phyloP scores from a whole-genome alignment of 2,329 filamentous ascomycete species.

The Hymenoscyphus infarciens region DNA sequence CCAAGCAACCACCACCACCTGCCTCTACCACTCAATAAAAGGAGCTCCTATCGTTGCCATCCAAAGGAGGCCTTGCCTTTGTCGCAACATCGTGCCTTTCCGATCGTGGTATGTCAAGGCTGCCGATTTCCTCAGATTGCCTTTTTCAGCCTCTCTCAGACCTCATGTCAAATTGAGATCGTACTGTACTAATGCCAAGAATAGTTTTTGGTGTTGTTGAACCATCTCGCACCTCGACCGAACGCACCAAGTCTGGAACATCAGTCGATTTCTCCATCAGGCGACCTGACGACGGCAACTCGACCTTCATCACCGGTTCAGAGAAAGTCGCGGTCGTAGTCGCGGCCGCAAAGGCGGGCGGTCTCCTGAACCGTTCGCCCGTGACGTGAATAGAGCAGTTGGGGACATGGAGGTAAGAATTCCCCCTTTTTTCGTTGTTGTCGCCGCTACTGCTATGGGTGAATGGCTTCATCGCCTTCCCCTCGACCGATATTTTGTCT shows the following conservation, averaged over 20 bases:
- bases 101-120: too few relatives aligned
- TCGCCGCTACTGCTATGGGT: not conserved
- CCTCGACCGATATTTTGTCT: not conserved
- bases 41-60: too few relatives aligned
- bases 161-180: not conserved
- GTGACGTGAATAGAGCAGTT: not conserved
- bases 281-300: conserved; percentile 1
- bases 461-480: not conserved
- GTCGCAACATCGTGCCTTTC: too few relatives aligned
- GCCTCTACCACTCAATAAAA: not conserved
- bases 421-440: not conserved
- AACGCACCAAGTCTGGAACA: not conserved
- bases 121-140: not conserved
- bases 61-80: too few relatives aligned
- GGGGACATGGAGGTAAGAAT: conserved; percentile 3
- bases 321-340: not conserved
- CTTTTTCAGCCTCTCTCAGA: not conserved
- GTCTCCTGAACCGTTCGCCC: not conserved
- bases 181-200: not conserved
- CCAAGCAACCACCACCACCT: not conserved
- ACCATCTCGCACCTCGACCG: not conserved
- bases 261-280: conserved; percentile 1
- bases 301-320: not conserved
- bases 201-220: conserved; percentile 1
- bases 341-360: conserved; percentile 3